A percentile compares a stretch with the other conserved stretches of the same genome.
phyloP scores from a whole-genome alignment of 2,329 filamentous ascomycete species.

The Drechslerella stenobrocha region DNA sequence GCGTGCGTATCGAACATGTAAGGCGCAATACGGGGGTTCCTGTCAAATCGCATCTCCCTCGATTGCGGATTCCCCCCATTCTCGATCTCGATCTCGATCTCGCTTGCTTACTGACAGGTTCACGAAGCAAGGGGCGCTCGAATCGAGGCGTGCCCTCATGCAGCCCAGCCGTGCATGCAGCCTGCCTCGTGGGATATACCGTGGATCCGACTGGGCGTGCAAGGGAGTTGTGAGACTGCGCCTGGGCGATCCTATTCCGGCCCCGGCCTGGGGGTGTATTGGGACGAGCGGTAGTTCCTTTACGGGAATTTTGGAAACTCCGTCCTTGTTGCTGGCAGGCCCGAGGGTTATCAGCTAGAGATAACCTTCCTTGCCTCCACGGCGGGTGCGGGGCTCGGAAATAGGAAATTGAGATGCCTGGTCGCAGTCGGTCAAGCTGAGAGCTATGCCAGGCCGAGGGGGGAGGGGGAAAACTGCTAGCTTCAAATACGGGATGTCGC shows the following conservation, averaged over 20 bases:
- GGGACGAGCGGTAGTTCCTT: background rate
- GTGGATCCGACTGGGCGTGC: background rate
- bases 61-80: no score
- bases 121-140: background rate
- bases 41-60: no score
- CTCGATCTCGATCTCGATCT: constrained; percentile 5
- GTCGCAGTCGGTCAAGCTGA: background rate
- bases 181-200: background rate
- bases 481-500: constrained; percentile 8
- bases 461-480: background rate
- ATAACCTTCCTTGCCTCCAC: constrained; percentile 2
- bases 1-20: background rate
- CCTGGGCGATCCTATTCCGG: no score
- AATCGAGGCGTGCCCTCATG: constrained; percentile 8
- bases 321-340: background rate
- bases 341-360: background rate
- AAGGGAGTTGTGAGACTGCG: no score
- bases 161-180: constrained; percentile 23
- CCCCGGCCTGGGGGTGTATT: no score
- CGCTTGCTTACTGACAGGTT: constrained; percentile 3
- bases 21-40: no score
- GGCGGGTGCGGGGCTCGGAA: background rate
- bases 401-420: background rate
- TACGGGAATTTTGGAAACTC: background rate
- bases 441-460: background rate